A percentile compares a stretch with the other conserved stretches of the same genome.
phyloP scores from a whole-genome alignment of 352 stramenopile genomes.

The Blastocystis sp. region DNA sequence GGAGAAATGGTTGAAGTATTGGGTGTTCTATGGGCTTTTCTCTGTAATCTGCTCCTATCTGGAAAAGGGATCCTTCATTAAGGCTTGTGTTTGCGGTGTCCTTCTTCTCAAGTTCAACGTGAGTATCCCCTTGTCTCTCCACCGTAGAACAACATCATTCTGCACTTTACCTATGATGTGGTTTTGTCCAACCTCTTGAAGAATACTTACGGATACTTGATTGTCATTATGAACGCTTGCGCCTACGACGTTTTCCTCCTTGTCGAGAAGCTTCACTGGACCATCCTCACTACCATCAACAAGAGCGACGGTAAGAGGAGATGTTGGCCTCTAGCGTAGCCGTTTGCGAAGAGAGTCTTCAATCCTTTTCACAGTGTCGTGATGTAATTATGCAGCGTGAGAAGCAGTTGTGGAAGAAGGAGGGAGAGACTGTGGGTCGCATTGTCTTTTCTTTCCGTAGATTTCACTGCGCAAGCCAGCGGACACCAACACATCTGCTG shows the following conservation, averaged over 20 bases:
- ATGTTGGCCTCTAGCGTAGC: neutral
- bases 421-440: neutral
- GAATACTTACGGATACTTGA: neutral
- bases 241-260: neutral
- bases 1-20: constrained; percentile 28
- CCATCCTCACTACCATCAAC: neutral
- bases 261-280: neutral
- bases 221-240: neutral
- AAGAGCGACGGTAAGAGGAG: neutral
- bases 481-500: too few species aligned
- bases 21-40: constrained; percentile 20
- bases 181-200: constrained; percentile 17
- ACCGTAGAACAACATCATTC: constrained; percentile 20
- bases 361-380: neutral
- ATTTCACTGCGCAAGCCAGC: too few species aligned
- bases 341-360: neutral
- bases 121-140: neutral
- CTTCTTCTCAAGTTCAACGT: constrained; percentile 43
- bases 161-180: constrained; percentile 15
- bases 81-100: neutral
- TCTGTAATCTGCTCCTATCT: neutral
- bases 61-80: neutral
- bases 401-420: constrained; percentile 16
- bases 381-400: neutral
- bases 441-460: too few species aligned